Evolutionary conservation across 2,329 filamentous ascomycete genomes (phyloP), one percentile per base, ranked within the genome.

Genomic region (Byssoonygena ceratinophila): DNA sequence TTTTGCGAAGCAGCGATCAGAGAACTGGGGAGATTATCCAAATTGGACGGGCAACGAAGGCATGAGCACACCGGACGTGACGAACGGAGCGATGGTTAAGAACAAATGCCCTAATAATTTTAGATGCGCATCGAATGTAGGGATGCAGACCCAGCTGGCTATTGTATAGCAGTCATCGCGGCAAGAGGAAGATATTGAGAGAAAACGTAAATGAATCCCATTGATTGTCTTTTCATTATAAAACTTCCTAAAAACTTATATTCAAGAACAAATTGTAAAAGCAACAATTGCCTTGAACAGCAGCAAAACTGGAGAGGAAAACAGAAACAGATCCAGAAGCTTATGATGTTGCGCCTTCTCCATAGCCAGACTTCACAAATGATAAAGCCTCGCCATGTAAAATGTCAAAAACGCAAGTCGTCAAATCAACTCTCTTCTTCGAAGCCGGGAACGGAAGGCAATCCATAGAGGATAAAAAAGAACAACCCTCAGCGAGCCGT

Each of bases 11-110:
- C 54, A 87, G 92, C 61, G 88, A 95, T 61, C 76, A 73, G 58
- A 75, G 74, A 59, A 81, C 79, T 2, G 82, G 82, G 2, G 85
- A 94, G 72, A 94, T 95, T 61, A 81, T 97, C 58, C 92, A 98
- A 71, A 77, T 94, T 58, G 92, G 92, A 12, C 78, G 82, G 58
- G 89, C 92, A 47, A 88, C 84, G 31, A 75, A 77, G 54, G 74
- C 73, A 52, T 57, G 51, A 57, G 3, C 3, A 25, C 32, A 23
- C 32, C 11, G 34, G 16, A 34, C 7, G 4, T 12, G 44, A 23
- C 4, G 3, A n/a, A 40, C 34, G 32, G 11, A 47, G 18, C 14
- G 45, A 39, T 37, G 31, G 23, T 32, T n/a, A 36, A 2, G 18
- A 32, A 32, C 18, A 6, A n/a, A 8, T 36, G 6, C 8, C 18